Evolutionary conservation across 441 rosid genomes (phyloP), one percentile per base, ranked within the genome.

Genomic region (Sinapis alba): DNA sequence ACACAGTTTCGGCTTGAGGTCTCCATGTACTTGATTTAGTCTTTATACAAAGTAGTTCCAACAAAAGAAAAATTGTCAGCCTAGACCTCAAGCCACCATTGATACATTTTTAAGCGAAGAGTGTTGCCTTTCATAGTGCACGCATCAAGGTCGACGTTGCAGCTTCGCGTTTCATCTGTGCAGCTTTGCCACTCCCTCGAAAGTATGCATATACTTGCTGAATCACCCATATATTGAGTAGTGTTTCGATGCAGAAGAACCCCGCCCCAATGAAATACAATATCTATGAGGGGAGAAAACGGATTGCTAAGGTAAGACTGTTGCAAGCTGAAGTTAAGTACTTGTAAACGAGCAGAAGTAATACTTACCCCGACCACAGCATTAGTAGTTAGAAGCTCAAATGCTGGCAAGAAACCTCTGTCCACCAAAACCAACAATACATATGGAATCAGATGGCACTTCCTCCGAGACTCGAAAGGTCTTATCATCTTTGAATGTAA

Each of bases 181-280:
- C 93, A 30, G 97, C 97, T 85, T 94, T 94, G 62, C 98, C 98
- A 69, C 97, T 90, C 67, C 98, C 98, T 75, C 98, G 85, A 88
- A 96, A 96, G 75, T 96, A 96, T 89, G 93, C 93, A 86, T 96
- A 96, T 61, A 94, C 91, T 94, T 96, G 96, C 98, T 94, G 98
- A 78, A 94, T 87, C 85, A 96, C 99, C 99, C 98, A 96, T 75
- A 96, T 78, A 74, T 98, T 96, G 81, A 96, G 87, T 54, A 88
- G 24, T 45, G 97, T 89, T 83, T 96, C 98, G 1, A 92, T 21
- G 27, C 88, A 83, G 83, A 96, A 96, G 71, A 79, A 80, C 26
- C 86, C 98, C 43, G 94, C 92, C 69, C 99, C 99, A 63, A 96
- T 78, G 19, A 94, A 83, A 87, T 96, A 96, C 80, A 96, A 81